phyloP scores from a whole-genome alignment of 495 filamentous ascomycete genomes.

The Aspergillus incahuasiensis region DNA sequence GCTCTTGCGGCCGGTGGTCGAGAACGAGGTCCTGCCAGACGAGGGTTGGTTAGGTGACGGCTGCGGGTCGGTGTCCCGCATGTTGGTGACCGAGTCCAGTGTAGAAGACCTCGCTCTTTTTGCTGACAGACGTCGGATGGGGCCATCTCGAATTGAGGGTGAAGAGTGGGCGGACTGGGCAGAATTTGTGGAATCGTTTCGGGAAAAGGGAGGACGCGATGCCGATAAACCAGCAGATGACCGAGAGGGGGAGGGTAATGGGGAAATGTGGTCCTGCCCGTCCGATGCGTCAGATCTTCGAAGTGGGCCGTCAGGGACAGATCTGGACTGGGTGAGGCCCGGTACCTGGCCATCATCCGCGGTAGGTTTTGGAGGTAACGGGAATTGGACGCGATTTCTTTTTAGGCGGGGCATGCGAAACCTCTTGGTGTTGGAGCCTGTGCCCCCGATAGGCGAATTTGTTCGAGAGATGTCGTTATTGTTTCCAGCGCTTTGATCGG shows the following conservation, averaged over 20 bases:
- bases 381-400: constrained; percentile 82
- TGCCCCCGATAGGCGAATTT: constrained; percentile 26
- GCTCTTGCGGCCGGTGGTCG: constrained; percentile 79
- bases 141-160: constrained; percentile 47
- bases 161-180: constrained; percentile 67
- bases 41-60: constrained; percentile 54
- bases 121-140: constrained; percentile 19
- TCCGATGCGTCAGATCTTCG: constrained; percentile 27
- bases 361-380: constrained; percentile 65
- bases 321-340: constrained; percentile 23
- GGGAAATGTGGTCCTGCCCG: constrained; percentile 39
- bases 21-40: constrained; percentile 71
- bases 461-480: constrained; percentile 52
- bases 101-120: constrained; percentile 79
- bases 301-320: constrained; percentile 17
- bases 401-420: constrained; percentile 80
- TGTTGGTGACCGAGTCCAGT: constrained; percentile 64
- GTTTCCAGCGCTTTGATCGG: constrained; percentile 75
- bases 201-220: constrained; percentile 42
- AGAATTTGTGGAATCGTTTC: constrained; percentile 62
- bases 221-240: constrained; percentile 43
- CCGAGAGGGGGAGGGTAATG: constrained; percentile 54
- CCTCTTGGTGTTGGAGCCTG: constrained; percentile 59
- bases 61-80: constrained; percentile 52
- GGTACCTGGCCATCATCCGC: constrained; percentile 22